phyloP scores from a whole-genome alignment of 1,139 yeast genomes.

The Scheffersomyces titani region DNA sequence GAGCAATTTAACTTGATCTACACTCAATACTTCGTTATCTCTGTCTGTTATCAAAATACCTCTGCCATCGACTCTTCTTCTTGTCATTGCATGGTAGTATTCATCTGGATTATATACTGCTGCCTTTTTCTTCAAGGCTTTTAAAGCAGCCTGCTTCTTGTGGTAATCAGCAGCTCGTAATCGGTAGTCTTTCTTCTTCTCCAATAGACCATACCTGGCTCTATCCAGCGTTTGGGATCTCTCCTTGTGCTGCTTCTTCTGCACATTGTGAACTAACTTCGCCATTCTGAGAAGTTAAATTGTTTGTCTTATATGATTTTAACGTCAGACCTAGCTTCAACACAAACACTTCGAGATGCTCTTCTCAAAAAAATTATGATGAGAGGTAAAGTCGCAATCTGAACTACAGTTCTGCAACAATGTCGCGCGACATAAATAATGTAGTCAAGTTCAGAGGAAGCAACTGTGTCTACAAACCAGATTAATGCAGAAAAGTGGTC shows the following conservation, averaged over 20 bases:
- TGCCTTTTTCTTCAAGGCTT: conserved; percentile 73
- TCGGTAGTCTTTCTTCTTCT: conserved; percentile 92
- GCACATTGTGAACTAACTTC: conserved; percentile 81
- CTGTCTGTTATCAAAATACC: conserved; percentile 73
- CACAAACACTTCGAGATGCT: neutral
- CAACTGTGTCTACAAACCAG: neutral
- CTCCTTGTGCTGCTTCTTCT: conserved; percentile 94
- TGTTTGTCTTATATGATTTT: too few species aligned
- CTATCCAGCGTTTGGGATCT: conserved; percentile 83
- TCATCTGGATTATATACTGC: conserved; percentile 89
- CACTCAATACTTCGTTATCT: conserved; percentile 61
- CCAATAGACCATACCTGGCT: conserved; percentile 76
- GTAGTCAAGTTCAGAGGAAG: neutral
- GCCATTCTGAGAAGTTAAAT: conserved; percentile 53
- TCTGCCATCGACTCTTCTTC: conserved; percentile 59
- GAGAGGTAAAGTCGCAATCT: neutral
- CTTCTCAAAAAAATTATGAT: neutral
- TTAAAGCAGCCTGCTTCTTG: conserved; percentile 81
- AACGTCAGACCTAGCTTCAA: neutral
- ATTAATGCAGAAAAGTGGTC: neutral
- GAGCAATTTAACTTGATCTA: conserved; percentile 76
- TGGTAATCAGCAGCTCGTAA: conserved; percentile 89
- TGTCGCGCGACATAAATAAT: neutral
- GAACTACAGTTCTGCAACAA: neutral
- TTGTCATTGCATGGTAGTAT: conserved; percentile 90